Percentiles rank a stretch among this genome's conserved stretches.
Conservation (phyloP, 2,329 filamentous ascomycete species). For the Aspergillus neoniger region DNA sequence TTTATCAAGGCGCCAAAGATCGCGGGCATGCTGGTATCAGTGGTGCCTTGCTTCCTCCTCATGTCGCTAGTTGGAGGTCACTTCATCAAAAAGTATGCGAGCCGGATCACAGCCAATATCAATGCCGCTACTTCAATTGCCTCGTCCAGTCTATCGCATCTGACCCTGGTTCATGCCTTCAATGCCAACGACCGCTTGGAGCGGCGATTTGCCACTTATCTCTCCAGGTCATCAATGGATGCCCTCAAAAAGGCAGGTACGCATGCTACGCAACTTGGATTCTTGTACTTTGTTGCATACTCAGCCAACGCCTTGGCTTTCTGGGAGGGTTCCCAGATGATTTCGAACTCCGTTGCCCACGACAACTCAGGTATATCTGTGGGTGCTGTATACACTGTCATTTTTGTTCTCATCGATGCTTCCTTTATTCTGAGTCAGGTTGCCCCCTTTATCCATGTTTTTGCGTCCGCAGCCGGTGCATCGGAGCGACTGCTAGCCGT, state of each 20-base stretch:
- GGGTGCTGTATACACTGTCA: conserved; percentile 41
- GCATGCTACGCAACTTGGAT: conserved; percentile 59
- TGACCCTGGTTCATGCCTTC: conserved; percentile 65
- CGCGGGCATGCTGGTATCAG: conserved; percentile 62
- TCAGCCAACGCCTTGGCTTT: conserved; percentile 67
- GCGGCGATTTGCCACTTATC: conserved; percentile 56
- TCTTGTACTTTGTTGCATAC: conserved; percentile 68
- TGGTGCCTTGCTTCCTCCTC: conserved; percentile 63
- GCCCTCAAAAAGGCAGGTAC: conserved; percentile 61
- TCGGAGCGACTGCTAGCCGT: conserved; percentile 61
- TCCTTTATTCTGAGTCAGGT: conserved; percentile 42
- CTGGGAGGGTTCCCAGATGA: conserved; percentile 64
- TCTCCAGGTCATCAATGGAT: conserved; percentile 52
- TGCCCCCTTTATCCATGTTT: conserved; percentile 48
- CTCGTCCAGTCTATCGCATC: conserved; percentile 61
- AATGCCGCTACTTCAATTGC: conserved; percentile 63
- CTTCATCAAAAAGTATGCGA: conserved; percentile 53
- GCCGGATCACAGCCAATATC: conserved; percentile 53
- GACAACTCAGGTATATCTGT: conserved; percentile 29
- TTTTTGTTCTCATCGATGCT: conserved; percentile 42
- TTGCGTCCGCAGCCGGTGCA: conserved; percentile 52
- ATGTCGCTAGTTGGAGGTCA: conserved; percentile 58
- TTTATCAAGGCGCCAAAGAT: conserved; percentile 59
- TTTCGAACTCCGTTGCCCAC: conserved; percentile 41
- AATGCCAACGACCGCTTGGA: conserved; percentile 62